These are phyloP conservation scores for Pestalotiopsis sp. DNA, from an alignment of 2,329 filamentous ascomycete genomes.

Conservation along the genomic window DNA sequence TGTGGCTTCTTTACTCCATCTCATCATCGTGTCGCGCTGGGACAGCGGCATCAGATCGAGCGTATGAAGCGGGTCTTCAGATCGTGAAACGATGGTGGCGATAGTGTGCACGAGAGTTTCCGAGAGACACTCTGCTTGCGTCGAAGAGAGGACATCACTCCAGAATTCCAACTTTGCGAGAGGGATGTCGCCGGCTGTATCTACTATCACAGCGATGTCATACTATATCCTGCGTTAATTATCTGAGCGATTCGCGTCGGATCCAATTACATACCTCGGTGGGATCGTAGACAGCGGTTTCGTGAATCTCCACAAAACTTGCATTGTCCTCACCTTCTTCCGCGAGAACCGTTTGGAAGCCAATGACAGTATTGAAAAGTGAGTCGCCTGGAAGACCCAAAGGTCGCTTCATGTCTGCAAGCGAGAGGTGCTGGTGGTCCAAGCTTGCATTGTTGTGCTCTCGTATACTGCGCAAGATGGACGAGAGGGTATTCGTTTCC, in stretches of 20 bases:
- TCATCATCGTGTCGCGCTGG: slow-evolving; percentile 6
- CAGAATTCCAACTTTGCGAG: slow-evolving; percentile 8
- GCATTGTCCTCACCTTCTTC: neutral
- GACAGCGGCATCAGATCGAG: slow-evolving; percentile 2
- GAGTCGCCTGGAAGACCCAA: slow-evolving; percentile 2
- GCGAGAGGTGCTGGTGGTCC: slow-evolving; percentile 11
- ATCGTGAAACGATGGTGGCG: slow-evolving; percentile 2
- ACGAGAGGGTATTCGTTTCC: neutral
- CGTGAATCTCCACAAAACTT: neutral
- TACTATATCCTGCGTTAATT: slow-evolving; percentile 7
- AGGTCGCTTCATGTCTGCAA: slow-evolving; percentile 10
- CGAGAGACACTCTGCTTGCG: slow-evolving; percentile 7
- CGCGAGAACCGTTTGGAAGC: slow-evolving; percentile 11
- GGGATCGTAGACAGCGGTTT: slow-evolving; percentile 6
- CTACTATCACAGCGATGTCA: slow-evolving; percentile 13
- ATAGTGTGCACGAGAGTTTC: slow-evolving; percentile 8
- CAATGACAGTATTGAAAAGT: slow-evolving; percentile 15
- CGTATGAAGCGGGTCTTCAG: neutral
- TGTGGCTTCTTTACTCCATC: slow-evolving; percentile 9
- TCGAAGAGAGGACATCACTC: slow-evolving; percentile 4
- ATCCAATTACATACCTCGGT: slow-evolving; percentile 9
- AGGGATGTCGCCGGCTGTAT: slow-evolving; percentile 3
- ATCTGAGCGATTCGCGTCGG: too few species aligned
- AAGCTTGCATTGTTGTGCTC: slow-evolving; percentile 5
- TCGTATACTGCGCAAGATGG: neutral